A percentile compares a stretch with the other conserved stretches of the same genome.
These are phyloP conservation scores for Extremus antarcticus DNA, from an alignment of 495 filamentous ascomycete genomes.

Conservation along the genomic window DNA sequence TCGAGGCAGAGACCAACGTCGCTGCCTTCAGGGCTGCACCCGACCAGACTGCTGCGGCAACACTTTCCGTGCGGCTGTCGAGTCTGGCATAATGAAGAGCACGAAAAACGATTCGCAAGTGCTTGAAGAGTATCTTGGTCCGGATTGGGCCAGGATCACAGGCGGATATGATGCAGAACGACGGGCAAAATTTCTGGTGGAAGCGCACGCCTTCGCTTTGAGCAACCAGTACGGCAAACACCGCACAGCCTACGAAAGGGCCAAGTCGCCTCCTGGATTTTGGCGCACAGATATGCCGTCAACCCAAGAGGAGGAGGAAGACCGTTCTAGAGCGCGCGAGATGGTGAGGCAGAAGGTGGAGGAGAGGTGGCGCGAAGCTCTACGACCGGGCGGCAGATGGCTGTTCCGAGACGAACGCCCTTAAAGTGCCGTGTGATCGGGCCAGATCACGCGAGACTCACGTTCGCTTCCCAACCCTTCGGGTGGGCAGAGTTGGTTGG, in stretches of 20 bases:
- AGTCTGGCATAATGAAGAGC: conserved; percentile 29
- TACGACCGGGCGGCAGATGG: conserved; percentile 63
- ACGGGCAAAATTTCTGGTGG: conserved; percentile 46
- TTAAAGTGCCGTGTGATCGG: neutral
- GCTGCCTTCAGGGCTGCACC: conserved; percentile 68
- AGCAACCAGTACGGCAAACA: conserved; percentile 68
- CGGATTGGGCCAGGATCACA: conserved; percentile 27
- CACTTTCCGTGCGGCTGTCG: conserved; percentile 55
- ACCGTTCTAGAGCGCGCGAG: conserved; percentile 49
- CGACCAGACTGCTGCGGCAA: conserved; percentile 66
- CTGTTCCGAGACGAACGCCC: conserved; percentile 61
- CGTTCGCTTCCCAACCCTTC: neutral
- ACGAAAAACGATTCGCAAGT: conserved; percentile 40
- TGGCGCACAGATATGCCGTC: conserved; percentile 82
- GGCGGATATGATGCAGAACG: conserved; percentile 30
- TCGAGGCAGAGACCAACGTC: conserved; percentile 60
- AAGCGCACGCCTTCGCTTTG: conserved; percentile 56
- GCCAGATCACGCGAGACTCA: neutral
- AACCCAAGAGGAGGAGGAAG: conserved; percentile 62
- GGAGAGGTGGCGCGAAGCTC: conserved; percentile 70
- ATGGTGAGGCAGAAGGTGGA: conserved; percentile 52
- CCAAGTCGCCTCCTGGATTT: conserved; percentile 67
- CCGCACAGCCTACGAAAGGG: conserved; percentile 58
- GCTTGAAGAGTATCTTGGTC: conserved; percentile 58
- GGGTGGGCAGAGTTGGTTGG: neutral